Conservation (phyloP, 768 basidiomycete genomes). For the Fistulinella prunicolor region DNA sequence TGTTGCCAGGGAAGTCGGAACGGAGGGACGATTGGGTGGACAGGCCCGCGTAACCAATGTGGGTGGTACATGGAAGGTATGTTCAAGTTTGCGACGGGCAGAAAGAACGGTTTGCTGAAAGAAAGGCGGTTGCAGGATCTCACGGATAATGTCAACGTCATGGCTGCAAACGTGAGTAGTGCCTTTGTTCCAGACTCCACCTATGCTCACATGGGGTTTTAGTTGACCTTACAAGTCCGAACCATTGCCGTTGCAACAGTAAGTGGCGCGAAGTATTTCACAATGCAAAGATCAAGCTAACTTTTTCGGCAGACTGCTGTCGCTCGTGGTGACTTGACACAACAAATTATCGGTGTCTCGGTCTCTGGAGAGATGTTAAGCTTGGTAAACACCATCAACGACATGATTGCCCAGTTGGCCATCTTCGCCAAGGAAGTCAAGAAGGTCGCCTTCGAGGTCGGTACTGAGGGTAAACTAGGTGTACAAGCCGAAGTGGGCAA, state of each 20-base stretch:
- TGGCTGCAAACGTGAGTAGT: conserved; percentile 81
- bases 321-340: conserved; percentile 87
- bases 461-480: conserved; percentile 97
- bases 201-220: conserved; percentile 5
- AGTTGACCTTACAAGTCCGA: conserved; percentile 91
- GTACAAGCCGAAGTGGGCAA: conserved; percentile 97
- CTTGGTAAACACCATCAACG: conserved; percentile 96
- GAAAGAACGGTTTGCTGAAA: not conserved
- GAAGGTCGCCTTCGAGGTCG: conserved; percentile 95
- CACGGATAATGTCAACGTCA: conserved; percentile 94
- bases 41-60: conserved; percentile 93
- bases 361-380: conserved; percentile 96
- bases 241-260: conserved; percentile 92
- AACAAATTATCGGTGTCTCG: conserved; percentile 89
- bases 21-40: conserved; percentile 91
- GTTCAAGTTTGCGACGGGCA: not conserved
- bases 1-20: conserved; percentile 95
- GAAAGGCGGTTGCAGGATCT: conserved; percentile 52
- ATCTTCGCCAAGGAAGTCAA: conserved; percentile 81
- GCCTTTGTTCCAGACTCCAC: not conserved
- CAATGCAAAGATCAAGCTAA: conserved; percentile 1
- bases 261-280: conserved; percentile 25
- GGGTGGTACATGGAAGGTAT: conserved; percentile 90
- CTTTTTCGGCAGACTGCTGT: conserved; percentile 67
- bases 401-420: conserved; percentile 68